Conservation (phyloP, 1,284 basidiomycete genomes). For the Ganoderma boninense region DNA sequence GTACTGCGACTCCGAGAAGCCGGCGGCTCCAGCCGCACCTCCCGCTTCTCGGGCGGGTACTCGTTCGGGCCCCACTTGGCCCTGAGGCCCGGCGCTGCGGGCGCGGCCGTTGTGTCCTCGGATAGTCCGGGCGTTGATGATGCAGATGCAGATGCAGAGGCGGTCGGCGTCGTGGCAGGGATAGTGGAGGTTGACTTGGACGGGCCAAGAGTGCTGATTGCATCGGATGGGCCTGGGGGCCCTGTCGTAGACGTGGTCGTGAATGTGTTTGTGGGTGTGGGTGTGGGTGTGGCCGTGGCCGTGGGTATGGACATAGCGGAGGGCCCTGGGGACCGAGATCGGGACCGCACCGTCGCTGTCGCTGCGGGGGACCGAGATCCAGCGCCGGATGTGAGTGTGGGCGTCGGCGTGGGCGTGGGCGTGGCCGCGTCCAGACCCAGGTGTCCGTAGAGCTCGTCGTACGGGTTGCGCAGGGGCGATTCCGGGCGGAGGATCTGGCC, state of each 20-base stretch:
- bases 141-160: neutral
- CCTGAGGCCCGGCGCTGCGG: neutral
- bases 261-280: neutral
- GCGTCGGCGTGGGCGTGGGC: too few species aligned
- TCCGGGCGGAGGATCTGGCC: neutral
- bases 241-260: too few species aligned
- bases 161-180: neutral
- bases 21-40: conserved; percentile 15
- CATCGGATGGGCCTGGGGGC: neutral
- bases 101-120: neutral
- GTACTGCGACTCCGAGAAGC: too few species aligned
- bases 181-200: too few species aligned
- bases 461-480: conserved; percentile 9
- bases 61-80: conserved; percentile 6
- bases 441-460: conserved; percentile 5
- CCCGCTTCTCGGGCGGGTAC: conserved; percentile 19
- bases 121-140: neutral
- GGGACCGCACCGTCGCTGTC: neutral
- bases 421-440: neutral
- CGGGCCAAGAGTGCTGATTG: neutral
- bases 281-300: neutral
- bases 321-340: neutral
- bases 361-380: neutral
- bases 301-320: neutral
- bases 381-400: too few species aligned